phyloP scores from a whole-genome alignment of 2,329 filamentous ascomycete species.

The Allantophomopsis cytisporea region DNA sequence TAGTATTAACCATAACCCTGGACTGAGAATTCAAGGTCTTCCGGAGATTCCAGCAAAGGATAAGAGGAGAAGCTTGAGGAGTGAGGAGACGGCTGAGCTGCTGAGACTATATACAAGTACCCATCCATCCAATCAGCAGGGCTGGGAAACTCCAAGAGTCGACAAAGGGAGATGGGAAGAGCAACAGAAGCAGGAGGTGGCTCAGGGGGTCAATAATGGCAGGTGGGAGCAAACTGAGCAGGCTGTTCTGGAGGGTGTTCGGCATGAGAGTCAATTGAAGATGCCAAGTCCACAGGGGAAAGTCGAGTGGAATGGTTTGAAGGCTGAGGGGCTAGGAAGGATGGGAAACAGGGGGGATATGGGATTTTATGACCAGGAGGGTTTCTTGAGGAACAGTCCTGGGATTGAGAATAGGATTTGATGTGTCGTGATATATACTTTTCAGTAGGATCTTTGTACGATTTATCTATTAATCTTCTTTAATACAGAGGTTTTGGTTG shows the following conservation, averaged over 20 bases:
- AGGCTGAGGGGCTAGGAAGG: neutral
- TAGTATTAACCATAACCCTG: no score
- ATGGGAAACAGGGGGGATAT: slow-evolving; percentile 5
- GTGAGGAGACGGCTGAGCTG: slow-evolving; percentile 1
- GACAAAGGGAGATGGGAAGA: no score
- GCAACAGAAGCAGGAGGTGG: no score
- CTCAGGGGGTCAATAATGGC: no score
- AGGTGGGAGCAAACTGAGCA: no score
- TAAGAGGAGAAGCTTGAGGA: slow-evolving; percentile 1
- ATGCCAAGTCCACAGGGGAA: slow-evolving; percentile 9
- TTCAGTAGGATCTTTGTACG: no score
- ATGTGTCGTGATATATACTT: no score
- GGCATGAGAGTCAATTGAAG: slow-evolving; percentile 10
- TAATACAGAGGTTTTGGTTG: no score
- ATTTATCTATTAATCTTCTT: no score
- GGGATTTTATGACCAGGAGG: slow-evolving; percentile 12
- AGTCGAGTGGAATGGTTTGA: slow-evolving; percentile 2
- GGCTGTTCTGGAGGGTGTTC: neutral
- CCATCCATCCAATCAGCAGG: no score
- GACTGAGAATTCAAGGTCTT: neutral
- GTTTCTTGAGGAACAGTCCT: slow-evolving; percentile 11
- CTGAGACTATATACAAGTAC: neutral
- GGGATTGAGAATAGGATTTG: slow-evolving; percentile 1
- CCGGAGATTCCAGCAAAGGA: neutral
- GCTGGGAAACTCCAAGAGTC: no score